These are phyloP conservation scores for Russula olivacea DNA, from an alignment of 768 basidiomycete genomes.

Conservation along the genomic window DNA sequence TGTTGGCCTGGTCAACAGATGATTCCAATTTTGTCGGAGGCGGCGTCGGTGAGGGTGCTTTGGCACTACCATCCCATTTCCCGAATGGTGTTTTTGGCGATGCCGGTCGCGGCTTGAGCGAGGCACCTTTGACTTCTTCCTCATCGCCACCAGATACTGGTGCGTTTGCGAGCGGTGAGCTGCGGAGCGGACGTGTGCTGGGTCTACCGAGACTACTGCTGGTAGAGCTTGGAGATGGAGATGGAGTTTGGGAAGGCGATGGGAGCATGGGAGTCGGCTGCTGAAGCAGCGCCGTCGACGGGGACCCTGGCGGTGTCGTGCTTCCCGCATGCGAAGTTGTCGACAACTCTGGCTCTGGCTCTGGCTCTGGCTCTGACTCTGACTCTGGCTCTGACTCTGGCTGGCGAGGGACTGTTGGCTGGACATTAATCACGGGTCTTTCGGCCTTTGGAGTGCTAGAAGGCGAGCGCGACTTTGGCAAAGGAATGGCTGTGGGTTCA, in stretches of 20 bases:
- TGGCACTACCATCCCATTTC: constrained; percentile 10
- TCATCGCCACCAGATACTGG: constrained; percentile 42
- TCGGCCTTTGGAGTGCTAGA: constrained; percentile 58
- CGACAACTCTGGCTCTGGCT: constrained; percentile 18
- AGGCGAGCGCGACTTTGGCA: constrained; percentile 44
- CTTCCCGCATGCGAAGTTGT: constrained; percentile 36
- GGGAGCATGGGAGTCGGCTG: constrained; percentile 32
- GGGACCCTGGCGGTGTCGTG: constrained; percentile 64
- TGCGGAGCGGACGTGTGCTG: constrained; percentile 62
- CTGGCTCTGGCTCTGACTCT: constrained; percentile 30
- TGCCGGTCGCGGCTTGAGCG: constrained; percentile 35
- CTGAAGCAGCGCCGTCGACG: constrained; percentile 38
- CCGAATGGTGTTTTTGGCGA: constrained; percentile 39
- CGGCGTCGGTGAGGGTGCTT: constrained; percentile 1
- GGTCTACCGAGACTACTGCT: constrained; percentile 53
- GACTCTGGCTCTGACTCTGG: constrained; percentile 21
- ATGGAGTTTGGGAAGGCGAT: constrained; percentile 35
- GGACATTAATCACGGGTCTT: constrained; percentile 37
- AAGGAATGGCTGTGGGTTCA: constrained; percentile 31
- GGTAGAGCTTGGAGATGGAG: constrained; percentile 35
- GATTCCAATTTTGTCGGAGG: constrained; percentile 11
- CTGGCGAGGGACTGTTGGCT: constrained; percentile 32
- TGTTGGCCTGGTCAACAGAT: constrained; percentile 1
- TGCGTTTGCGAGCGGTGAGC: constrained; percentile 65
- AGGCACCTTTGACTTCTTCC: constrained; percentile 33